A percentile compares a stretch with the other conserved stretches of the same genome.
These are phyloP conservation scores for Sclerotinia sclerotiorum DNA, from an alignment of 2,329 filamentous ascomycete species.

Conservation along the genomic window DNA sequence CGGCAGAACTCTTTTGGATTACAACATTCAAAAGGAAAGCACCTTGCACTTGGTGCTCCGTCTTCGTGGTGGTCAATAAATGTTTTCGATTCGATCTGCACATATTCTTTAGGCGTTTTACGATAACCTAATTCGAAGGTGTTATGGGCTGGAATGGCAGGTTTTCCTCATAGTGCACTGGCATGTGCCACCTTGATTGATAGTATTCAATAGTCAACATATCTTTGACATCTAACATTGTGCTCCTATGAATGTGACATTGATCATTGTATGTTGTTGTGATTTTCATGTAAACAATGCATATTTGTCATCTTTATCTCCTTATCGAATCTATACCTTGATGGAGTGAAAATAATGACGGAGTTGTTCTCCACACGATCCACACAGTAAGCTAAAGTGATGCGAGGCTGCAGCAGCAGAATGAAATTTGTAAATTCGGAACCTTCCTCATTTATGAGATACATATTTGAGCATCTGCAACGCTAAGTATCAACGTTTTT, in stretches of 20 bases:
- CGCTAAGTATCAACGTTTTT: background rate
- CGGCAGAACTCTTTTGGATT: slow-evolving; percentile 76
- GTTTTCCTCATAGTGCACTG: slow-evolving; percentile 16
- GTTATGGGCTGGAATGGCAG: slow-evolving; percentile 14
- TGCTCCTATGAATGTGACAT: slow-evolving; percentile 6
- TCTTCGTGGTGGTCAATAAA: slow-evolving; percentile 61
- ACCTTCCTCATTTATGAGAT: background rate
- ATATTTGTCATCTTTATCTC: background rate
- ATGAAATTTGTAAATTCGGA: slow-evolving; percentile 11
- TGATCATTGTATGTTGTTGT: background rate
- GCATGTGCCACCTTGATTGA: slow-evolving; percentile 13
- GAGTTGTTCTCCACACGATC: background rate
- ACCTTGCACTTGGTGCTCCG: slow-evolving; percentile 70
- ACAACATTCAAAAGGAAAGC: slow-evolving; percentile 82
- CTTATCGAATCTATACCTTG: background rate
- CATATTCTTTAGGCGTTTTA: slow-evolving; percentile 18
- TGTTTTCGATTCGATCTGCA: slow-evolving; percentile 16
- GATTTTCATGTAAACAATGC: background rate
- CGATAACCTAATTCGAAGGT: slow-evolving; percentile 17
- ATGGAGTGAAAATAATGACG: slow-evolving; percentile 6
- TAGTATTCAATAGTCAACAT: slow-evolving; percentile 23
- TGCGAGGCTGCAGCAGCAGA: slow-evolving; percentile 21
- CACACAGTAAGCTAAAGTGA: slow-evolving; percentile 13
- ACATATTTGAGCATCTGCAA: background rate
- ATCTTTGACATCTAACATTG: slow-evolving; percentile 18